Evolutionary conservation across 768 basidiomycete species (phyloP).

Genomic region (Phallus indusiatus): DNA sequence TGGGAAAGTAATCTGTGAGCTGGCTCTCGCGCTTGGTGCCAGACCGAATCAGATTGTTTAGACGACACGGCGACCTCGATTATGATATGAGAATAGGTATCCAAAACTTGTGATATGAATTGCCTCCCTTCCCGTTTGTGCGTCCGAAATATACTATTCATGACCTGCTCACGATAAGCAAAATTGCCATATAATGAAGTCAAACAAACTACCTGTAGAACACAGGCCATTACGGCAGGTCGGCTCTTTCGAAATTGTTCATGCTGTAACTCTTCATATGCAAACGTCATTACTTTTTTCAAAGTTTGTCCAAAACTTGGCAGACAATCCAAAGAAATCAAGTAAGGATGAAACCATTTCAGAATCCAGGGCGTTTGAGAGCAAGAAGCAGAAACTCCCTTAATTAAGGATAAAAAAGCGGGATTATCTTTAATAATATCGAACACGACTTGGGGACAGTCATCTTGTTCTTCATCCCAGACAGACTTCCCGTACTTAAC

Average conservation of each 20-base stretch:
- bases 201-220: conserved; percentile 46
- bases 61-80: conserved; percentile 34
- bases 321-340: conserved; percentile 44
- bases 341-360: conserved; percentile 56
- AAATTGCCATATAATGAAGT: not conserved
- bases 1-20: conserved; percentile 27
- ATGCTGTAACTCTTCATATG: conserved; percentile 78
- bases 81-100: conserved; percentile 42
- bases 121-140: not conserved
- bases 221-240: conserved; percentile 49
- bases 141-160: not conserved
- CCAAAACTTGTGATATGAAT: conserved; percentile 29
- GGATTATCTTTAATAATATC: conserved; percentile 78
- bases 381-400: conserved; percentile 20
- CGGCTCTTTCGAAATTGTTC: conserved; percentile 53
- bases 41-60: conserved; percentile 23
- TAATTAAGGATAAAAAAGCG: conserved; percentile 39
- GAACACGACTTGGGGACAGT: conserved; percentile 71
- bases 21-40: conserved; percentile 27
- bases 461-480: conserved; percentile 63
- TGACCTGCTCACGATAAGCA: not conserved
- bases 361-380: conserved; percentile 40
- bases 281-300: conserved; percentile 59
- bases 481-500: conserved; percentile 44
- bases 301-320: conserved; percentile 53